Percentiles rank a stretch among this genome's conserved stretches.
These are phyloP conservation scores for Steccherinum ochraceum DNA, from an alignment of 768 basidiomycete species.

Conservation along the genomic window DNA sequence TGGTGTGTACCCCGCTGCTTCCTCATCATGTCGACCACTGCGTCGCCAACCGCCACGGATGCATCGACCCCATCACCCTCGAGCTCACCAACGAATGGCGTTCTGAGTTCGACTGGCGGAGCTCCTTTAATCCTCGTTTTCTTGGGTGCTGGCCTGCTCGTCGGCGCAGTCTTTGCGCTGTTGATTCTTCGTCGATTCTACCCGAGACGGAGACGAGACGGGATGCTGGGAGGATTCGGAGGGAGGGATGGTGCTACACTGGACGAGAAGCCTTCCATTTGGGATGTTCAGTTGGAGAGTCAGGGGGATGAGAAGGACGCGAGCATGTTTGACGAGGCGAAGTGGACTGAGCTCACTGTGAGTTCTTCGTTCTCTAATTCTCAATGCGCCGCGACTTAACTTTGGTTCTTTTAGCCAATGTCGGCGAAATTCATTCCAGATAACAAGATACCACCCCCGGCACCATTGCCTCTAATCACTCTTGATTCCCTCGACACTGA, in stretches of 20 bases:
- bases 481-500: not conserved
- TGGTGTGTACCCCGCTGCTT: not conserved
- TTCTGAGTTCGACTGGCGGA: too few relatives aligned
- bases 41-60: not conserved
- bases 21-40: not conserved
- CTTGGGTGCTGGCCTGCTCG: conserved; percentile 15
- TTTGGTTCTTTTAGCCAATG: not conserved
- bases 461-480: not conserved
- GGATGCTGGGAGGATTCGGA: not conserved
- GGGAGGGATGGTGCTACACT: not conserved
- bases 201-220: conserved; percentile 1
- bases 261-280: not conserved
- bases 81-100: too few relatives aligned
- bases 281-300: not conserved
- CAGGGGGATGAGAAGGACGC: not conserved
- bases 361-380: not conserved
- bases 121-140: conserved; percentile 19
- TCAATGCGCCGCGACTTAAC: too few relatives aligned
- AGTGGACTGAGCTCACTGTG: not conserved
- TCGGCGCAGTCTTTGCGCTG: conserved; percentile 14
- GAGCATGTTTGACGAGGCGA: not conserved
- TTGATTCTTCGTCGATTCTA: conserved; percentile 13
- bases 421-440: not conserved
- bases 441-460: not conserved
- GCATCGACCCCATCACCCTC: not conserved